Percentiles rank a stretch among this genome's conserved stretches.
These are phyloP conservation scores for Termitomyces sp. DNA, from an alignment of 768 basidiomycete genomes.

Conservation along the genomic window DNA sequence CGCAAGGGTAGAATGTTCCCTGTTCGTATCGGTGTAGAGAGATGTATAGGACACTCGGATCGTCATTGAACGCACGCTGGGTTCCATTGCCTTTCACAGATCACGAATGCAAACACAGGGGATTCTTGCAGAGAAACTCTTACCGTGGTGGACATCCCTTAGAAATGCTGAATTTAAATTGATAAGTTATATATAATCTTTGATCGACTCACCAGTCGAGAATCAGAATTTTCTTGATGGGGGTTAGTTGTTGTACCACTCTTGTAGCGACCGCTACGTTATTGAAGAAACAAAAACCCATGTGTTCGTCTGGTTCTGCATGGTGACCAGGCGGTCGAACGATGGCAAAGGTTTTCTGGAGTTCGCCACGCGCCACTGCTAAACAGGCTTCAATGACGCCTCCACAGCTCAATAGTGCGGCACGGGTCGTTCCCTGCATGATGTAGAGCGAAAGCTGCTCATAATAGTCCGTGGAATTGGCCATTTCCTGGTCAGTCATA, in stretches of 20 bases:
- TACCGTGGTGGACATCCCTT: slow-evolving; percentile 88
- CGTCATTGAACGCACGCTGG: slow-evolving; percentile 92
- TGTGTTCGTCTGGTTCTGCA: slow-evolving; percentile 95
- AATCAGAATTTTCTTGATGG: slow-evolving; percentile 79
- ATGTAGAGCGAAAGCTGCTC: slow-evolving; percentile 92
- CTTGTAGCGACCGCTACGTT: slow-evolving; percentile 92
- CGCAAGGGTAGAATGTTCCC: slow-evolving; percentile 89
- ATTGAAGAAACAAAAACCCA: slow-evolving; percentile 99
- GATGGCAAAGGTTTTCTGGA: slow-evolving; percentile 89
- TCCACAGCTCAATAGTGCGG: slow-evolving; percentile 87
- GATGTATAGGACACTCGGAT: slow-evolving; percentile 87
- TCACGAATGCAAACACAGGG: slow-evolving; percentile 1
- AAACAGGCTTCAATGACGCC: slow-evolving; percentile 90
- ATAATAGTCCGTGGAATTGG: slow-evolving; percentile 77
- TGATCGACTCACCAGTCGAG: slow-evolving; percentile 77
- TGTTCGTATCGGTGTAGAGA: slow-evolving; percentile 94
- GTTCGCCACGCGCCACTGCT: slow-evolving; percentile 72
- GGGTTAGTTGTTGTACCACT: slow-evolving; percentile 67
- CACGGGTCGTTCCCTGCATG: slow-evolving; percentile 74
- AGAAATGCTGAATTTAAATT: not conserved
- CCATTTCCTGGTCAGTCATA: slow-evolving; percentile 70
- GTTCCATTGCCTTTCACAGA: slow-evolving; percentile 84
- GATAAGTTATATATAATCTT: slow-evolving; percentile 1
- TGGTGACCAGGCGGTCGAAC: slow-evolving; percentile 98
- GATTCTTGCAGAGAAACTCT: slow-evolving; percentile 3